Base-by-base conservation (phyloP, 2,329 filamentous ascomycete species). In the Claviceps digitariae region DNA sequence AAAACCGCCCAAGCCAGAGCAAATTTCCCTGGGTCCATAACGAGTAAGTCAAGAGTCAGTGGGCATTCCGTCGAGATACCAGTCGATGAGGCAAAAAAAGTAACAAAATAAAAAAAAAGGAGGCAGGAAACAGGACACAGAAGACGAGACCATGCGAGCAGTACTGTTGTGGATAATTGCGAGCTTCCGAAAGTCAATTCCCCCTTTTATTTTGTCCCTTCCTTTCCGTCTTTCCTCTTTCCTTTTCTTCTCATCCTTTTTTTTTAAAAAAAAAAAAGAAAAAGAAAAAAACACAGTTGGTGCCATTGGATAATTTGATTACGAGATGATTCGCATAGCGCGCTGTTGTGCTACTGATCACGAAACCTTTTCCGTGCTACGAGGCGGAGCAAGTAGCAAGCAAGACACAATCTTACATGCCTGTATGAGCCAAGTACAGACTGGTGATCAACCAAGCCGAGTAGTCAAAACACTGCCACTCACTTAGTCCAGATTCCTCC, bases 241-340 rank as follows among this genome's bases (percentile, higher is more conserved):
- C n/a, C n/a, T n/a, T n/a, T n/a, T n/a, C n/a, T n/a, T 29, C 27
- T 8, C 3, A 27, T 1, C 23, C 40, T 44, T 44, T 2, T 23
- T 43, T 43, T 21, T 23, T 34, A 1, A 4, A 17, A 3, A 38
- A 17, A 36, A 15, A 36, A 36, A 36, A 36, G 3, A 38, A 4
- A 38, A 20, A 41, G 1, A 10, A 20, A 20, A 2, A 41, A 41
- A 20, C 9, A n/a, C n/a, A n/a, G n/a, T n/a, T n/a, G 5, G 31
- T 3, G 10, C 17, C 21, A 21, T 17, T 40, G 21, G 23, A 27
- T 3, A 13, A 8, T 29, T 12, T 25, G 8, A 44, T 49, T 50
- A 54, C 53, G 50, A 54, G 36, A 54, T 52, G 53, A 54, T 23
- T 45, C 17, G 45, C 50, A 49, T 54, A 36, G 29, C 48, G 20